Evolutionary conservation across 805 yeast genomes (phyloP).

Genomic region (Metschnikowia arizonensis): DNA sequence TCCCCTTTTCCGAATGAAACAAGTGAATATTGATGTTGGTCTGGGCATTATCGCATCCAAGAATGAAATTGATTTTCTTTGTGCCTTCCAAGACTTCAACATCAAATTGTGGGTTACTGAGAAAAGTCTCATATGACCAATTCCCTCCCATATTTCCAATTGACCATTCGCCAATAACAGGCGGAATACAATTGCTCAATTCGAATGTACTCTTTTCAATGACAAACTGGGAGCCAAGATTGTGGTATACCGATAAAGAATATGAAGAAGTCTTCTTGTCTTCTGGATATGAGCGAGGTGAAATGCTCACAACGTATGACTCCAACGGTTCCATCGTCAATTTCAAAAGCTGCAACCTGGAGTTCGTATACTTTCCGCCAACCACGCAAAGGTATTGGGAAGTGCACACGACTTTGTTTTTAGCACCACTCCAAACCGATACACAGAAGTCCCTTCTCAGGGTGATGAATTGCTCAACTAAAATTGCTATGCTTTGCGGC

Average conservation of each 20-base stretch:
- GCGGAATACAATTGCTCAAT: conserved; percentile 7
- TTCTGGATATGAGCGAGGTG: conserved; percentile 17
- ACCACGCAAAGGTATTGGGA: conserved; percentile 21
- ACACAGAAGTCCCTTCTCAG: conserved; percentile 9
- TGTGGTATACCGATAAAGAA: conserved; percentile 25
- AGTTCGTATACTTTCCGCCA: conserved; percentile 29
- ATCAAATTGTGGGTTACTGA: conserved; percentile 53
- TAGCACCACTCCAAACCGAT: conserved; percentile 12
- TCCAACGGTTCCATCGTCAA: conserved; percentile 23
- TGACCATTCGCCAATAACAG: conserved; percentile 44
- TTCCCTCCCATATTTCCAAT: conserved; percentile 49
- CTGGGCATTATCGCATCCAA: conserved; percentile 17
- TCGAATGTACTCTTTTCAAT: conserved; percentile 28
- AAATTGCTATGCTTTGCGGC: conserved; percentile 27
- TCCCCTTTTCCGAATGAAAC: conserved; percentile 34
- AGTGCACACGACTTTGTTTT: conserved; percentile 4
- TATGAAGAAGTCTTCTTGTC: conserved; percentile 18
- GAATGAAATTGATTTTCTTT: conserved; percentile 13
- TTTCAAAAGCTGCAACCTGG: conserved; percentile 35
- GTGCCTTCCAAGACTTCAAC: conserved; percentile 19
- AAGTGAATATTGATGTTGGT: conserved; percentile 40
- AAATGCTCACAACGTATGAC: conserved; percentile 28
- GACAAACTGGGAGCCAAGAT: conserved; percentile 16
- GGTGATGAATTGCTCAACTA: conserved; percentile 9
- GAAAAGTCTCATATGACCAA: conserved; percentile 44